phyloP scores from a whole-genome alignment of 2,329 filamentous ascomycete genomes.

The Diaporthe destruens region DNA sequence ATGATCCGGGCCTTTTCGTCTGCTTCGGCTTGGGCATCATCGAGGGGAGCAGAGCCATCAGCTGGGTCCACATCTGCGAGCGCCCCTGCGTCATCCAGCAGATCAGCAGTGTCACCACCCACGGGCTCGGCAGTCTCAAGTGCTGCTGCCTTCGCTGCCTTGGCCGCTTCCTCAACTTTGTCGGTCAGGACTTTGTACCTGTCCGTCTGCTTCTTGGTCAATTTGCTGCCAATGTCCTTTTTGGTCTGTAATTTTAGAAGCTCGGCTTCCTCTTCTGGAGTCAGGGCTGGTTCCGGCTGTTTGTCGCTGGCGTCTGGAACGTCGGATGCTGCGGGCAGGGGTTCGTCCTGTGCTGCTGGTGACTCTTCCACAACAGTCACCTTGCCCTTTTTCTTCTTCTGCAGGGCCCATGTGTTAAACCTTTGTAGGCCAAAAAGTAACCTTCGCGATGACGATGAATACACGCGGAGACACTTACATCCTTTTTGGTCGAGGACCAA shows the following conservation, averaged over 20 bases:
- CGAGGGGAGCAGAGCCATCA: background rate
- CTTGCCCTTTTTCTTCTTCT: conserved; percentile 49
- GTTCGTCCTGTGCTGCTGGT: conserved; percentile 40
- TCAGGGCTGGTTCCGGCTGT: conserved; percentile 37
- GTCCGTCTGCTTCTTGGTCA: conserved; percentile 36
- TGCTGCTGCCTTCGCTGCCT: conserved; percentile 24
- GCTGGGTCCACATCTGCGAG: background rate
- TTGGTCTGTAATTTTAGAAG: conserved; percentile 46
- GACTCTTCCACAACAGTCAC: conserved; percentile 41
- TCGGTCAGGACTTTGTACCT: conserved; percentile 35
- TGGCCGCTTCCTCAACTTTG: conserved; percentile 35
- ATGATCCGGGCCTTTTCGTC: conserved; percentile 37
- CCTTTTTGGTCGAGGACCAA: conserved; percentile 42
- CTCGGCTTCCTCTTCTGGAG: conserved; percentile 49
- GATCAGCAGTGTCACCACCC: background rate
- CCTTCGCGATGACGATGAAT: too few species aligned
- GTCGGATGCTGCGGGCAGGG: conserved; percentile 13
- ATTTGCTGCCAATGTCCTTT: conserved; percentile 31
- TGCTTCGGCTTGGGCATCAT: conserved; percentile 32
- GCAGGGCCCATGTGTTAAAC: background rate
- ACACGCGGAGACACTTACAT: conserved; percentile 10
- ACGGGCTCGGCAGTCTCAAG: conserved; percentile 6
- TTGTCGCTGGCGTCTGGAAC: background rate
- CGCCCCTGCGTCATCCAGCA: conserved; percentile 2
- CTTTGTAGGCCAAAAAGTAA: background rate